Evolutionary conservation across 1,284 basidiomycete species (phyloP).

Genomic region (Leccinum subrobustum): DNA sequence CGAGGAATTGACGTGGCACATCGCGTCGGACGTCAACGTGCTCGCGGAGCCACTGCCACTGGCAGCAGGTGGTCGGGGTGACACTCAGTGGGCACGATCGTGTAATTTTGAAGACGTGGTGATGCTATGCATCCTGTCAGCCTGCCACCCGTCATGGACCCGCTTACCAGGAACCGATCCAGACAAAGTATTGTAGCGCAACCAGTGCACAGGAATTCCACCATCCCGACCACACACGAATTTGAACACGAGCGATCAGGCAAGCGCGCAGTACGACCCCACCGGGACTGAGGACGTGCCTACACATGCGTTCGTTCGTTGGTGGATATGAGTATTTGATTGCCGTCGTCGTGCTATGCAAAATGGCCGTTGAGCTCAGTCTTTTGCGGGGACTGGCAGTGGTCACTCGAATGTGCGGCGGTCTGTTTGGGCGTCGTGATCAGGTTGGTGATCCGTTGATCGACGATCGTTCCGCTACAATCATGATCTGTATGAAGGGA

Average conservation of each 20-base stretch:
- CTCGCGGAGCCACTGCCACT: neutral
- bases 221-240: neutral
- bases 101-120: neutral
- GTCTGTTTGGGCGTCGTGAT: neutral
- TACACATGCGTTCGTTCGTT: neutral
- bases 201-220: neutral
- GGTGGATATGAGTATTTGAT: neutral
- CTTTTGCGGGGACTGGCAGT: neutral
- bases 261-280: no score
- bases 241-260: neutral
- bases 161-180: neutral
- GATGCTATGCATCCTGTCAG: neutral
- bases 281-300: no score
- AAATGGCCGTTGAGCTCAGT: neutral
- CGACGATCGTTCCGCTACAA: neutral
- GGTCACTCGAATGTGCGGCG: neutral
- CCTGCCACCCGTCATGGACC: neutral
- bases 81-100: neutral
- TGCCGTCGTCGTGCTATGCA: neutral
- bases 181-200: neutral
- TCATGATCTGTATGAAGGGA: neutral
- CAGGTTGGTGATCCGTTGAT: neutral
- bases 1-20: neutral
- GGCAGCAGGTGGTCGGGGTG: neutral
- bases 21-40: neutral